Evolutionary conservation across 1,284 basidiomycete genomes (phyloP), one percentile per base, ranked within the genome.

Genomic region (Apiotrichum sp.): DNA sequence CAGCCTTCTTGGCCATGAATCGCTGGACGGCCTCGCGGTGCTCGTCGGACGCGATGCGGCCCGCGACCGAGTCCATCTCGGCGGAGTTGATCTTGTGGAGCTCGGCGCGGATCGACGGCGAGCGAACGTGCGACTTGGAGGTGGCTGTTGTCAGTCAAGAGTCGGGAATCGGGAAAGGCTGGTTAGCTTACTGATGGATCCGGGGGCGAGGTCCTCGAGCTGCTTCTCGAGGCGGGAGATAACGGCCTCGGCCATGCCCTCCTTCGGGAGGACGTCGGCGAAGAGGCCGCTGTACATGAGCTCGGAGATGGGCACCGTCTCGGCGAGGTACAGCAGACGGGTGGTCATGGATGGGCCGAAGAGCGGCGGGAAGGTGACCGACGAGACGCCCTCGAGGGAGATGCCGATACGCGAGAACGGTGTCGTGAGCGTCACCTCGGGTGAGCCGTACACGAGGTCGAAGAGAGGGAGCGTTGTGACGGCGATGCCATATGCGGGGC

Each of bases 351-450:
- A 52, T 10, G 45, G 32, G 11, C 59, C 59, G 36, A 61, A 58
- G 29, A 56, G 39, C 22, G 59, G 59, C 14, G 56, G 56, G 56
- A 61, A 61, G 42, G 50, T 50, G 40, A 61, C 54, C 2, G 47
- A 50, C 13, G 52, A 54, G 39, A 36, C 47, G 41, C 56, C 59
- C 52, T 61, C 59, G 52, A 61, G 52, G 29, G 52, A 53, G 52
- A 61, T 58, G 42, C 59, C 59, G 42, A 61, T 46, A 33, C 59
- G 59, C 40, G 56, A 58, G 56, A 61, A 61, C 16, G 59, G 59
- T 33, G 59, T 58, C 9, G 59, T 61, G 46, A 61, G 52, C 6
- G 54, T 56, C 2, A 48, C 52, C 49, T 52, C 56, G 40, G 54
- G 54, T n/a, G 53, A 10, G 33, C 40, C 59, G 56, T 61, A 61